These are phyloP conservation scores for Cryptococcus neoformans DNA, from an alignment of 1,284 basidiomycete genomes.

Conservation along the genomic window DNA sequence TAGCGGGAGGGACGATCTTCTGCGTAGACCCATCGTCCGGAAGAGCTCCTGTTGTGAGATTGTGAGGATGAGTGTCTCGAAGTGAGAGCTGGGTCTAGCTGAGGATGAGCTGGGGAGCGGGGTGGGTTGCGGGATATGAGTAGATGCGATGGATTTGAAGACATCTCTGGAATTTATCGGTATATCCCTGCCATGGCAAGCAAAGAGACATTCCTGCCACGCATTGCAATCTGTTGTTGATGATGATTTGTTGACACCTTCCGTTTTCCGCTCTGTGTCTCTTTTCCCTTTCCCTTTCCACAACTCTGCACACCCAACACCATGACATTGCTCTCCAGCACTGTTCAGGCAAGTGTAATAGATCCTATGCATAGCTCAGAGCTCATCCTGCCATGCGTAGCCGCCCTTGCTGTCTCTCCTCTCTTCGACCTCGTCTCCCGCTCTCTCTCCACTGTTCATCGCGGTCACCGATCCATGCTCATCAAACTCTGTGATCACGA, in stretches of 20 bases:
- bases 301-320: neutral
- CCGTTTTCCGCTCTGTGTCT: neutral
- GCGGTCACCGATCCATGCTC: slow-evolving; percentile 56
- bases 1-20: neutral
- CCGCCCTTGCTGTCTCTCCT: slow-evolving; percentile 69
- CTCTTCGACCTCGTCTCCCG: slow-evolving; percentile 65
- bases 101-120: slow-evolving; percentile 42
- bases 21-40: slow-evolving; percentile 12
- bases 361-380: neutral
- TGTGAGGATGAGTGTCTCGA: slow-evolving; percentile 18
- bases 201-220: neutral
- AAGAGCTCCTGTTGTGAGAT: neutral
- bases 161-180: neutral
- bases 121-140: slow-evolving; percentile 44
- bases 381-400: slow-evolving; percentile 44
- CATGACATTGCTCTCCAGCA: slow-evolving; percentile 22
- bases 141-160: slow-evolving; percentile 41
- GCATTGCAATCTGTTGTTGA: no score
- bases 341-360: slow-evolving; percentile 23
- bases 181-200: no score
- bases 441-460: slow-evolving; percentile 61
- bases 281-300: neutral
- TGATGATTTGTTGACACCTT: no score
- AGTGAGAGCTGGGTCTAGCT: slow-evolving; percentile 34
- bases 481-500: slow-evolving; percentile 61